These are phyloP conservation scores for Colletotrichum brevisporum DNA, from an alignment of 2,329 filamentous ascomycete genomes.

Conservation along the genomic window DNA sequence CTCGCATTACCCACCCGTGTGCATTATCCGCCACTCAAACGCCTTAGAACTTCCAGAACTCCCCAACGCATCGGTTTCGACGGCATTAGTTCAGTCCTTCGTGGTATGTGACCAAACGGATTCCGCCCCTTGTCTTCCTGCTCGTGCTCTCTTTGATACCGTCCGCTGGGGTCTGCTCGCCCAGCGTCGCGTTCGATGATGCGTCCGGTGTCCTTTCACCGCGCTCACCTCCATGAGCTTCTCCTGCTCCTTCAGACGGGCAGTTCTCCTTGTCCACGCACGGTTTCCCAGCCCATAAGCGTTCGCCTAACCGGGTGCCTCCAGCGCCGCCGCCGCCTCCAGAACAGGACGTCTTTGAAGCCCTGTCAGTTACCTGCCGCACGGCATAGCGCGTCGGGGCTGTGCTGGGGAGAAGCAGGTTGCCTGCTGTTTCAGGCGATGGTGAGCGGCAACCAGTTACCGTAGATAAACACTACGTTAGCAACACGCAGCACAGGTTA, in stretches of 20 bases:
- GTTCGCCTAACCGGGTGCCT: too few species aligned
- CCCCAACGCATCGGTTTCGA: conserved; percentile 88
- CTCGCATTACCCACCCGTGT: background rate
- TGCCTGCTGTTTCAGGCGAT: conserved; percentile 73
- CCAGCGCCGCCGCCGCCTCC: conserved; percentile 78
- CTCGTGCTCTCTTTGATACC: conserved; percentile 44
- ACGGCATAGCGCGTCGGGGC: conserved; percentile 91
- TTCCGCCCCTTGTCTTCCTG: conserved; percentile 52
- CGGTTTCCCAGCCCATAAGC: too few species aligned
- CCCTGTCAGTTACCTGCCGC: conserved; percentile 90
- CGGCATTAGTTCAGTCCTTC: conserved; percentile 94
- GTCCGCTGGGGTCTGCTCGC: conserved; percentile 57
- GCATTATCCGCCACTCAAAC: background rate
- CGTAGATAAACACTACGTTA: too few species aligned
- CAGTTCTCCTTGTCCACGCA: conserved; percentile 59
- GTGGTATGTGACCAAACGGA: conserved; percentile 87
- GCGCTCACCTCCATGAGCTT: conserved; percentile 49
- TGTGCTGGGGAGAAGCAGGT: conserved; percentile 67
- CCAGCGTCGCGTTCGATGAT: conserved; percentile 70
- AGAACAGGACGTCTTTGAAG: conserved; percentile 79
- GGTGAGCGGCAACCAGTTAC: too few species aligned
- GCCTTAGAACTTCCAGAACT: conserved; percentile 75
- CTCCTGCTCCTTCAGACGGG: conserved; percentile 49
- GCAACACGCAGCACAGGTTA: too few species aligned
- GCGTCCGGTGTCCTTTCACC: conserved; percentile 81